Evolutionary conservation across 176 grass and related monocot genomes (phyloP), one percentile per base, ranked within the genome.

Genomic region (Leersia perrieri): DNA sequence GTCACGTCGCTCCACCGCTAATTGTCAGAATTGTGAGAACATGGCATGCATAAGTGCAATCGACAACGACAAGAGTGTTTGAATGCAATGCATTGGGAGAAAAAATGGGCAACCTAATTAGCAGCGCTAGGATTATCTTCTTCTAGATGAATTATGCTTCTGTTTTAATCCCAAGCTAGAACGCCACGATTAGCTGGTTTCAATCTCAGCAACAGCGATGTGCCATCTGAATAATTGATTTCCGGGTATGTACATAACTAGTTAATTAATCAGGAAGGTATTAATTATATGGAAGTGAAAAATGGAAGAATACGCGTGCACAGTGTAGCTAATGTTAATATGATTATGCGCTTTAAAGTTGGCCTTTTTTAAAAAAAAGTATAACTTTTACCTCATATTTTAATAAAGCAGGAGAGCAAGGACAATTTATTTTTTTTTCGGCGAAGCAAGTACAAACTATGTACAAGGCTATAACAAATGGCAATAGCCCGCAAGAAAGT

Each of bases 1-100:
- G 29, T 85, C 66, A 38, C 83, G 66, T 85, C 83, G 74, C 83
- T 70, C 83, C 83, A 78, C 83, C 74, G 75, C 74, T 39, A 18
- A 7, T 36, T 77, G 73, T 70, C 74, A 41, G 49, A 51, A 36
- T 7, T 22, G 5, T 47, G 29, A 26, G 72, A 82, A 87, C 85
- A 64, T 42, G 79, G 22, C 72, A 53, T 55, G 31, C 49, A 18
- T 58, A 20, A 35, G 5, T 12, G 25, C 30, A 58, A 42, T 26
- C 6, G 70, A 80, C 34, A 42, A 22, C 45, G 69, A 80, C 31
- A 5, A 40, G 38, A 73, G 47, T 3, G 31, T 58, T 15, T 58
- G 72, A 60, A 75, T 11, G 53, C 53, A 58, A 58, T 9, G 53
- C 8, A 58, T 10, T 25, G 31, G 2, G 11, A n/a, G 29, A n/a